Evolutionary conservation across 768 basidiomycete genomes (phyloP), one percentile per base, ranked within the genome.

Genomic region (Paxillus ammoniavirescens): DNA sequence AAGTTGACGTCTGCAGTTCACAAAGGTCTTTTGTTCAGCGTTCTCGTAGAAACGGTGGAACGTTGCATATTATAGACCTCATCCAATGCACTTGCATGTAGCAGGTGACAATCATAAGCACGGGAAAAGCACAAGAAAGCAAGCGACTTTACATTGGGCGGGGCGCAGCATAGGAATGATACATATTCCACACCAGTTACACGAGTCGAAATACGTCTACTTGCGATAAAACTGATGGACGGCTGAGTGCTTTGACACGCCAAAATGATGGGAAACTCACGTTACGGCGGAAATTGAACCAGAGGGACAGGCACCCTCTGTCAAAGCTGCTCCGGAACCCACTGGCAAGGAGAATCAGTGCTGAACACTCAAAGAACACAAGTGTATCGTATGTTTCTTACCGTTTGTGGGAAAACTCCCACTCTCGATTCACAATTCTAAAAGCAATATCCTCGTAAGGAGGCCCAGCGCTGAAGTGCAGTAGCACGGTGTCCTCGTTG

Each of bases 361-460:
- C 56, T 52, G 57, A 26, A 42, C 13, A 30, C 13, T 51, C 54
- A 18, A 70, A 56, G 28, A 56, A 44, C 14, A 38, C 36, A 43
- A 21, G 46, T 15, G 37, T 12, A 46, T 42, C 9, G 15, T 2
- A 49, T 55, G 21, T 21, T 30, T 55, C 74, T 50, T 68, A 91
- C 92, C 93, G 83, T 77, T 96, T 97, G 65, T 98, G 95, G 37
- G 93, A 95, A 71, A 91, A 96, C 63, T 98, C 97, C 97, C 97
- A 99, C 70, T 97, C 94, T 50, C 93, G 82, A 63, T 97, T 93
- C 54, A 99, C 96, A 56, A 99, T 96, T 55, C 93, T 82, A 77
- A 99, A 99, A 8, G 97, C 97, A 57, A 98, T 95, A 60, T 98
- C 97, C 72, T 99, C 96, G 67, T 99, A 99, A 0, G 96, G 96